Evolutionary conservation across 371 early-diverging fungal species (phyloP).

Genomic region (Nematocida homosporus): DNA sequence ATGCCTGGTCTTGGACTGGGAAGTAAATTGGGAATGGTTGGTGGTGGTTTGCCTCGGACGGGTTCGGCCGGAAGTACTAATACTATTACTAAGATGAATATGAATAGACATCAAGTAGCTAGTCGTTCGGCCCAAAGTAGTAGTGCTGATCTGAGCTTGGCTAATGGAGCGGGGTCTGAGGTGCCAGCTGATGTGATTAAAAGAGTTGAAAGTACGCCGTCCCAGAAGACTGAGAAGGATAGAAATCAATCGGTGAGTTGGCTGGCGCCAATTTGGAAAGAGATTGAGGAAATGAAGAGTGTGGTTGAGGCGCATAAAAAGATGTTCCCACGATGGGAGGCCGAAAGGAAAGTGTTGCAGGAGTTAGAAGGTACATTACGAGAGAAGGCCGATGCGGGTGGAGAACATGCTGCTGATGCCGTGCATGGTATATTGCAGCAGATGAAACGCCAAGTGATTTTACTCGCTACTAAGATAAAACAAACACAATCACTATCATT

Average conservation of each 20-base stretch:
- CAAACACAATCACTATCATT: slow-evolving; percentile 15
- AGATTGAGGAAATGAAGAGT: slow-evolving; percentile 24
- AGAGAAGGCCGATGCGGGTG: background rate
- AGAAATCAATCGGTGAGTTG: background rate
- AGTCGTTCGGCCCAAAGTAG: background rate
- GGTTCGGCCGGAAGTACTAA: slow-evolving; percentile 52
- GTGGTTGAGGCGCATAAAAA: slow-evolving; percentile 26
- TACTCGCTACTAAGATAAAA: slow-evolving; percentile 32
- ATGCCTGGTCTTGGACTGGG: too few species aligned
- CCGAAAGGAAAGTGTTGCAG: slow-evolving; percentile 26
- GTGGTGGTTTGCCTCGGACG: slow-evolving; percentile 14
- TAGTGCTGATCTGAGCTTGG: background rate
- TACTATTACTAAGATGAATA: slow-evolving; percentile 39
- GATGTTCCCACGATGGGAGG: slow-evolving; percentile 38
- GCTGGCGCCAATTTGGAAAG: slow-evolving; percentile 2
- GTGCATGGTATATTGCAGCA: slow-evolving; percentile 46
- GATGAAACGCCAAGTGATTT: slow-evolving; percentile 43
- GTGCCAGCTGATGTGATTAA: background rate
- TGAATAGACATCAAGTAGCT: slow-evolving; percentile 2
- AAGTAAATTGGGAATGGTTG: too few species aligned
- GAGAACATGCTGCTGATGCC: slow-evolving; percentile 1
- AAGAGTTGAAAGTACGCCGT: background rate
- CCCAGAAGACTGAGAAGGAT: background rate
- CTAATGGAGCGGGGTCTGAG: background rate
- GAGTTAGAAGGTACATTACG: slow-evolving; percentile 14